Evolutionary conservation across 306 rosid genomes (phyloP).

Genomic region (Oxytropis ochrocephala): DNA sequence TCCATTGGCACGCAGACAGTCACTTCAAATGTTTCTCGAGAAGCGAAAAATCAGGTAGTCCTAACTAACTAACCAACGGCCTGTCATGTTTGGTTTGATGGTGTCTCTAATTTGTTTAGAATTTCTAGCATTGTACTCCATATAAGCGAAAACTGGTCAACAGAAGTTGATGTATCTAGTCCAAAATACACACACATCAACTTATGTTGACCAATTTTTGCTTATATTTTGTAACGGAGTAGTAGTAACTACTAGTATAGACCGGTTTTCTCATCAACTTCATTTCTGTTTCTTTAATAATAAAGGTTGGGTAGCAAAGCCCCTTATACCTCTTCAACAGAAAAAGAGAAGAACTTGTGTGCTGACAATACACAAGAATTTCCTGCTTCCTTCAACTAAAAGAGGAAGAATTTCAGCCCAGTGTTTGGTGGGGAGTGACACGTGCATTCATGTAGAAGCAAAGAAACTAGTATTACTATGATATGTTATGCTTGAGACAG

Average conservation of each 20-base stretch:
- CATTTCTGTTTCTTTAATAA: conserved; percentile 5
- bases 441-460: not conserved
- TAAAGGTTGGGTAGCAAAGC: conserved; percentile 47
- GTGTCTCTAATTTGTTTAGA: not conserved
- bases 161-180: no score
- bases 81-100: not conserved
- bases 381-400: conserved; percentile 17
- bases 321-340: conserved; percentile 40
- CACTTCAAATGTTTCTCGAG: conserved; percentile 75
- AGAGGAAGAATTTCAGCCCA: conserved; percentile 25
- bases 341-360: conserved; percentile 11
- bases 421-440: not conserved
- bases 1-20: conserved; percentile 71
- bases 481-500: not conserved
- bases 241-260: not conserved
- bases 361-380: conserved; percentile 13
- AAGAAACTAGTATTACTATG: not conserved
- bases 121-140: not conserved
- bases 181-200: no score
- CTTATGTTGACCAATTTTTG: no score
- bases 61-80: not conserved
- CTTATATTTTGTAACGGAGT: no score
- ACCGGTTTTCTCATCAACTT: not conserved
- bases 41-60: conserved; percentile 60
- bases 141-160: no score